phyloP scores from a whole-genome alignment of 306 rosid genomes.

The Fragaria ananassa region DNA sequence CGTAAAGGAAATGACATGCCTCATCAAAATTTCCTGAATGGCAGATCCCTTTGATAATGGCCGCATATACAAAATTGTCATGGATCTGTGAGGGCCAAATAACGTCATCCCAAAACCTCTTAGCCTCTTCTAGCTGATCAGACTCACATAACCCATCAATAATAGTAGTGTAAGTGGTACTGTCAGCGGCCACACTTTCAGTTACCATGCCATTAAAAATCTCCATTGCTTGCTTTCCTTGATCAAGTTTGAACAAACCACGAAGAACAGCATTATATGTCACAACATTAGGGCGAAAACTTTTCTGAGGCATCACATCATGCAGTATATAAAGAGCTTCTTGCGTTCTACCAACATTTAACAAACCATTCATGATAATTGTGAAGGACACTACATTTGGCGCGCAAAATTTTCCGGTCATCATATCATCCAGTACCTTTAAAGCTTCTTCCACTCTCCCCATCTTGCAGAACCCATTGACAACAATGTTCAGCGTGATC shows the following conservation, averaged over 20 bases:
- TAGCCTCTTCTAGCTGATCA: slow-evolving; percentile 65
- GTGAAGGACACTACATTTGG: slow-evolving; percentile 83
- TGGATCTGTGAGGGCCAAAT: slow-evolving; percentile 83
- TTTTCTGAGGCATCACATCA: slow-evolving; percentile 52
- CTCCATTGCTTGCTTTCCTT: slow-evolving; percentile 48
- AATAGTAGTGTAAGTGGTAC: slow-evolving; percentile 53
- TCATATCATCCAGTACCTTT: slow-evolving; percentile 67
- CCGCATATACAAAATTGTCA: slow-evolving; percentile 75
- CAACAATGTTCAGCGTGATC: slow-evolving; percentile 67
- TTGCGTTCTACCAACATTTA: slow-evolving; percentile 49
- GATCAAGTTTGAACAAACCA: slow-evolving; percentile 59
- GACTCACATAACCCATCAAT: slow-evolving; percentile 63
- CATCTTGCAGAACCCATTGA: slow-evolving; percentile 78
- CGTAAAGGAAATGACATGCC: slow-evolving; percentile 81
- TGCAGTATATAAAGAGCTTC: slow-evolving; percentile 55
- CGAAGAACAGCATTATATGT: slow-evolving; percentile 66
- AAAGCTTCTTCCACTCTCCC: slow-evolving; percentile 72
- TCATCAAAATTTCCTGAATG: slow-evolving; percentile 43
- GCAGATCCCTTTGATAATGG: slow-evolving; percentile 76
- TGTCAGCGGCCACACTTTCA: slow-evolving; percentile 44
- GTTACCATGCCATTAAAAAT: slow-evolving; percentile 43
- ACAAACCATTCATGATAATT: slow-evolving; percentile 56
- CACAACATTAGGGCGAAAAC: slow-evolving; percentile 57
- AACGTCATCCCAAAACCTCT: slow-evolving; percentile 68
- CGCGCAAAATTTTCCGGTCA: slow-evolving; percentile 56